phyloP scores from a whole-genome alignment of 257 asterid genomes.

The Henckelia pumila region DNA sequence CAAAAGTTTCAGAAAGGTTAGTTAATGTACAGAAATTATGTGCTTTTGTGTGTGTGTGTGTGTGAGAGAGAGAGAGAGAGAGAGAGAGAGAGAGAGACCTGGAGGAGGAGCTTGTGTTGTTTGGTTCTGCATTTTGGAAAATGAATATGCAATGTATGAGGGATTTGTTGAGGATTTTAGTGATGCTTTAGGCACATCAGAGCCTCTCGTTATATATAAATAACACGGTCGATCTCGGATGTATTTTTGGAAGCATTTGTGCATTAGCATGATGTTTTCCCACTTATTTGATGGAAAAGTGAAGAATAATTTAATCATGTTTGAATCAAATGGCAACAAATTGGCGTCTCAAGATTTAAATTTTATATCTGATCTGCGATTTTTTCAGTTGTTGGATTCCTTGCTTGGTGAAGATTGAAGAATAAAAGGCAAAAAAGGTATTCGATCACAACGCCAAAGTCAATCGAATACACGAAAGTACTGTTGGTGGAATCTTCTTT shows the following conservation, averaged over 20 bases:
- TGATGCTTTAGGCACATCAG: not conserved
- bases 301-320: not conserved
- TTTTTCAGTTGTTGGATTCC: conserved; percentile 28
- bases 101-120: conserved; percentile 5
- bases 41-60: not conserved
- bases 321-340: not conserved
- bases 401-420: conserved; percentile 20
- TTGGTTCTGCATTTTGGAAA: conserved; percentile 10
- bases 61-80: not conserved
- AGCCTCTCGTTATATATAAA: not conserved
- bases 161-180: not conserved
- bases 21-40: not conserved
- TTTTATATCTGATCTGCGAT: not conserved
- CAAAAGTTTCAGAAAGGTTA: not conserved
- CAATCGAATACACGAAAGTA: conserved; percentile 5
- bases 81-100: conserved; percentile 16
- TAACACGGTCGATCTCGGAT: not conserved
- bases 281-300: not conserved
- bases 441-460: not conserved
- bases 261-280: not conserved
- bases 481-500: not conserved
- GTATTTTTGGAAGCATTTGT: not conserved
- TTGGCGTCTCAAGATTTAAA: no score
- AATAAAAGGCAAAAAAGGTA: not conserved
- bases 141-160: not conserved